These are phyloP conservation scores for Tolypocladium nubicola DNA, from an alignment of 2,329 filamentous ascomycete genomes.

Conservation along the genomic window DNA sequence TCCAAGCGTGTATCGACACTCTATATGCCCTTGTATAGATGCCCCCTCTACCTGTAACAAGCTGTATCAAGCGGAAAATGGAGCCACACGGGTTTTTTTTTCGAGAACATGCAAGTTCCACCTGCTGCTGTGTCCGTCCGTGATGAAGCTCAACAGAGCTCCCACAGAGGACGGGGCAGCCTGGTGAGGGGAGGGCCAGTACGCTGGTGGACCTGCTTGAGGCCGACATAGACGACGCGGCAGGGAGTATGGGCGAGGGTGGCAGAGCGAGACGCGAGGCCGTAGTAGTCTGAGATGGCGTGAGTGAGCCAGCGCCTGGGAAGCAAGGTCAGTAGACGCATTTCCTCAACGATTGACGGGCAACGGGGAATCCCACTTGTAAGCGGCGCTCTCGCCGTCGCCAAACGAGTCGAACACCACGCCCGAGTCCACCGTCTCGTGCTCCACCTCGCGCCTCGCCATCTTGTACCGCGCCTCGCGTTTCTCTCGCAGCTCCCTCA, in stretches of 20 bases:
- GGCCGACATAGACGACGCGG: conserved; percentile 73
- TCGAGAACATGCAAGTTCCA: too few relatives aligned
- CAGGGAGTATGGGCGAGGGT: conserved; percentile 59
- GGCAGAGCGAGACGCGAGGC: conserved; percentile 72
- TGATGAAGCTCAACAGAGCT: conserved; percentile 34
- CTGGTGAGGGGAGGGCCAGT: conserved; percentile 17
- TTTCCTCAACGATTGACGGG: background rate
- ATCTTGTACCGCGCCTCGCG: conserved; percentile 33
- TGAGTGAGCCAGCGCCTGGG: conserved; percentile 85
- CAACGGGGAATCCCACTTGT: conserved; percentile 52
- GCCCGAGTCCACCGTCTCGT: conserved; percentile 48
- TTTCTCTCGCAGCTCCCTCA: conserved; percentile 26
- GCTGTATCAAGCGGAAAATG: too few relatives aligned
- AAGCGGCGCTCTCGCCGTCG: conserved; percentile 65
- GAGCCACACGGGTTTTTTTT: too few relatives aligned
- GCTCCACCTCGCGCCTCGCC: conserved; percentile 40
- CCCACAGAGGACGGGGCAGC: conserved; percentile 54
- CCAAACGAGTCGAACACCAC: conserved; percentile 74
- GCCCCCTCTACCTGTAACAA: background rate
- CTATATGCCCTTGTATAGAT: background rate
- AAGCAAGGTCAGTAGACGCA: conserved; percentile 1
- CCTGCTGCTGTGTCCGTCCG: background rate
- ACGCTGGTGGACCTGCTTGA: conserved; percentile 37
- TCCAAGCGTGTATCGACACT: background rate
- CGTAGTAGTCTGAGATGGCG: conserved; percentile 86